Conservation (phyloP, 2,329 filamentous ascomycete species). For the Trichoderma sp. region DNA sequence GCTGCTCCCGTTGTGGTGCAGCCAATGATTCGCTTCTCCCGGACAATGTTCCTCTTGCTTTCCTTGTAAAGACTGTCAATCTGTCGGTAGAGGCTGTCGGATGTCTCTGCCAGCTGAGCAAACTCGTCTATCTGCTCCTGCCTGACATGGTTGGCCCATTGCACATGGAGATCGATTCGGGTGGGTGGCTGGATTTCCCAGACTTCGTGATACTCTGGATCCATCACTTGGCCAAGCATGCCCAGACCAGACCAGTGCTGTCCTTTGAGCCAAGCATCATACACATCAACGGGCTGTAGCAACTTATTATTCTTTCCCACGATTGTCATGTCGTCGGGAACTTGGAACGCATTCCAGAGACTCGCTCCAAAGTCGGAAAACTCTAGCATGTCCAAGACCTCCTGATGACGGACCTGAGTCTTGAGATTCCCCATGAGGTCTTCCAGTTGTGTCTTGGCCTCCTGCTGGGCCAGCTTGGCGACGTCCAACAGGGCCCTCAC, state of each 20-base stretch:
- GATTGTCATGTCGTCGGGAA: conserved; percentile 54
- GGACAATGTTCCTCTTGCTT: conserved; percentile 48
- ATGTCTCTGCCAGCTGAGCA: conserved; percentile 42
- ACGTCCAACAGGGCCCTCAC: background rate
- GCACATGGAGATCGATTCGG: conserved; percentile 42
- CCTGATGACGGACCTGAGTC: background rate
- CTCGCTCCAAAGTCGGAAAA: conserved; percentile 54
- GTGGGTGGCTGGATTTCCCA: conserved; percentile 54
- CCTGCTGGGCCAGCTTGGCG: background rate
- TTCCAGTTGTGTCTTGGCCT: background rate
- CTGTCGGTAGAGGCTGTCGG: conserved; percentile 46
- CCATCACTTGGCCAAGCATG: conserved; percentile 30
- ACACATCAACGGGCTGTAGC: conserved; percentile 38
- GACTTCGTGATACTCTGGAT: conserved; percentile 40
- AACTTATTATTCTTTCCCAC: conserved; percentile 51
- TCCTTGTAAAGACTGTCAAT: conserved; percentile 51
- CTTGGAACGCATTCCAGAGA: conserved; percentile 59
- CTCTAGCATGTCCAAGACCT: conserved; percentile 46
- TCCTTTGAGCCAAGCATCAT: conserved; percentile 31
- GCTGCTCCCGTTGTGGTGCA: conserved; percentile 74
- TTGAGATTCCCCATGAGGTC: background rate
- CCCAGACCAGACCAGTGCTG: background rate
- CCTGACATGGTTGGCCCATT: conserved; percentile 51
- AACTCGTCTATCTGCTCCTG: conserved; percentile 55
- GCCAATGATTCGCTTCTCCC: conserved; percentile 62